Conservation (phyloP, 164 flowering plant genomes). For the Tetrastigma voinierianum region DNA sequence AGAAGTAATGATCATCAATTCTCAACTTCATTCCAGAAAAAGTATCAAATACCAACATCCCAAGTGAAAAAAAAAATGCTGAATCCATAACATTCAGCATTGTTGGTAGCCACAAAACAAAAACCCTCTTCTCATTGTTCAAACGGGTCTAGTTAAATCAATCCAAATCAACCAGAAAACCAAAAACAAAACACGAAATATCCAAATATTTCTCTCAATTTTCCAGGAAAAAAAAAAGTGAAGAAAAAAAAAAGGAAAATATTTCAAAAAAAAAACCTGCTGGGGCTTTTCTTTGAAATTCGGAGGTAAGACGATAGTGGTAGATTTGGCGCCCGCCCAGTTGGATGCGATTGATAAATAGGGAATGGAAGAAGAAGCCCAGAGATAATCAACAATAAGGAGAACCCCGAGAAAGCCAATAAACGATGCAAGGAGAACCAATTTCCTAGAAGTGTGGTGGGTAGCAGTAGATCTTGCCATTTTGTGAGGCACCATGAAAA, state of each 20-base stretch:
- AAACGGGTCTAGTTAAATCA: no score
- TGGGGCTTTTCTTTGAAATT: not conserved
- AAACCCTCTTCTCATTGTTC: no score
- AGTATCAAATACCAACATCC: not conserved
- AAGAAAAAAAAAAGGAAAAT: not conserved
- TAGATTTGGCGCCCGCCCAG: constrained; percentile 19
- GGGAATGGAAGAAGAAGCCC: constrained; percentile 38
- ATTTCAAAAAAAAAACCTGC: constrained; percentile 7
- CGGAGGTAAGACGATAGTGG: constrained; percentile 4
- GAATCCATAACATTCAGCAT: no score
- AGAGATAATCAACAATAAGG: constrained; percentile 37
- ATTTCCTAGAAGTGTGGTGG: constrained; percentile 14
- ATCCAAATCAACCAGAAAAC: no score
- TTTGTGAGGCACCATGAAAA: not conserved
- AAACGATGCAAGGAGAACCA: constrained; percentile 17
- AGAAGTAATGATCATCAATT: not conserved
- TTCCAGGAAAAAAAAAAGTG: not conserved
- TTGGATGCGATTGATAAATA: constrained; percentile 18
- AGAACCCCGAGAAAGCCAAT: constrained; percentile 39
- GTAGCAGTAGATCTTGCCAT: constrained; percentile 30
- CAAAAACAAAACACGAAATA: no score
- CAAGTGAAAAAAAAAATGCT: not conserved
- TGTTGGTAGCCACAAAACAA: no score
- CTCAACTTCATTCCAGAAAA: no score
- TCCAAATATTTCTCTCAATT: no score